Percentiles rank a stretch among this genome's conserved stretches.
Conservation (phyloP, 345 rosid genomes). For the Acer negundo region DNA sequence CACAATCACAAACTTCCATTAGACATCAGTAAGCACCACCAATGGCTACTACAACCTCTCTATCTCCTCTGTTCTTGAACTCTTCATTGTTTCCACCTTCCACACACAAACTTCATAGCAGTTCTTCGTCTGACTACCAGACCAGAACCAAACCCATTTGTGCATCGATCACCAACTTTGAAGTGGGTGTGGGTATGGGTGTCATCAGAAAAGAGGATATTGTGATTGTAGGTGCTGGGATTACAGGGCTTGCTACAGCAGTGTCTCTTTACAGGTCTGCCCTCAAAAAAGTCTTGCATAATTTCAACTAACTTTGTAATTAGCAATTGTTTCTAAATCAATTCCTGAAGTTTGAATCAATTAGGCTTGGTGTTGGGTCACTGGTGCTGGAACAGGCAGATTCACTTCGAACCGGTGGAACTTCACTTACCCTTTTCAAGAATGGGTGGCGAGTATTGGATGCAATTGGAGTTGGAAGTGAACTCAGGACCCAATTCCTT, state of each 20-base stretch:
- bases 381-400: constrained; percentile 87
- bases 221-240: constrained; percentile 83
- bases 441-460: constrained; percentile 96
- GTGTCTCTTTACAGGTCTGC: constrained; percentile 72
- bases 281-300: neutral
- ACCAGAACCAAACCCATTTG: constrained; percentile 29
- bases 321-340: neutral
- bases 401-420: constrained; percentile 84
- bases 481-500: constrained; percentile 73
- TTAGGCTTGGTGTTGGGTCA: constrained; percentile 74
- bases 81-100: constrained; percentile 25
- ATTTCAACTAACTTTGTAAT: neutral
- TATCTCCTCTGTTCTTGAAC: constrained; percentile 39
- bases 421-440: constrained; percentile 90
- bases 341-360: neutral
- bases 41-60: constrained; percentile 28
- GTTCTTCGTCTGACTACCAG: constrained; percentile 28
- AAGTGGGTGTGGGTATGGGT: no score
- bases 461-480: constrained; percentile 73
- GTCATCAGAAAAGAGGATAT: constrained; percentile 47
- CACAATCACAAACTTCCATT: constrained; percentile 4
- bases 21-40: neutral
- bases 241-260: constrained; percentile 90
- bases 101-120: constrained; percentile 12
- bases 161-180: constrained; percentile 27